Evolutionary conservation across 768 basidiomycete species (phyloP).

Genomic region (Boletus reticulatus): DNA sequence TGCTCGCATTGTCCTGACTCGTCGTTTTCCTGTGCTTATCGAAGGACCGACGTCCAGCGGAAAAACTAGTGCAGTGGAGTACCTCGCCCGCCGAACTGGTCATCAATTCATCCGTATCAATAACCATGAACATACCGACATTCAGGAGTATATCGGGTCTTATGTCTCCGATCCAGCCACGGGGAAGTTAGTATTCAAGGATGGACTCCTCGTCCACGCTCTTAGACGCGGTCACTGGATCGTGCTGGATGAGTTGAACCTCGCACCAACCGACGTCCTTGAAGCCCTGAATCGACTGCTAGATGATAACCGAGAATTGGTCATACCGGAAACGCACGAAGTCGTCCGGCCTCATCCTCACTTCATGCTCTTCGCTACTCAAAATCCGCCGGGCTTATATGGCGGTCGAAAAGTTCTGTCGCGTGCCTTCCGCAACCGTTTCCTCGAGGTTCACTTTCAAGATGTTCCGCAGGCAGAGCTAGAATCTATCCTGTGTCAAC

Average conservation of each 20-base stretch:
- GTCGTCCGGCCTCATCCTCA: conserved; percentile 90
- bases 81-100: conserved; percentile 88
- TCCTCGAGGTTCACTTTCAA: conserved; percentile 95
- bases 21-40: conserved; percentile 91
- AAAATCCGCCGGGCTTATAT: conserved; percentile 95
- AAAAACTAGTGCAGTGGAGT: conserved; percentile 96
- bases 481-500: conserved; percentile 89
- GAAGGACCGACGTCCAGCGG: conserved; percentile 98
- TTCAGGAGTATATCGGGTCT: conserved; percentile 97
- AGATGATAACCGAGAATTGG: conserved; percentile 95
- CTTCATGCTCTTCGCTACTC: conserved; percentile 98
- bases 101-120: conserved; percentile 98
- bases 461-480: conserved; percentile 94
- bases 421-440: conserved; percentile 94
- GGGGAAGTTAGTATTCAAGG: conserved; percentile 93
- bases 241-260: conserved; percentile 94
- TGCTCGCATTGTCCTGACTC: conserved; percentile 85
- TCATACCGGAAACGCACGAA: conserved; percentile 95
- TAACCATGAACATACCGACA: conserved; percentile 99
- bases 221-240: conserved; percentile 95
- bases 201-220: conserved; percentile 91
- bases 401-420: conserved; percentile 94
- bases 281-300: conserved; percentile 95
- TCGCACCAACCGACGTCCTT: conserved; percentile 96
- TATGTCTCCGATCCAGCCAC: conserved; percentile 91